phyloP scores from a whole-genome alignment of 345 rosid species.

The Cardamine resedifolia region DNA sequence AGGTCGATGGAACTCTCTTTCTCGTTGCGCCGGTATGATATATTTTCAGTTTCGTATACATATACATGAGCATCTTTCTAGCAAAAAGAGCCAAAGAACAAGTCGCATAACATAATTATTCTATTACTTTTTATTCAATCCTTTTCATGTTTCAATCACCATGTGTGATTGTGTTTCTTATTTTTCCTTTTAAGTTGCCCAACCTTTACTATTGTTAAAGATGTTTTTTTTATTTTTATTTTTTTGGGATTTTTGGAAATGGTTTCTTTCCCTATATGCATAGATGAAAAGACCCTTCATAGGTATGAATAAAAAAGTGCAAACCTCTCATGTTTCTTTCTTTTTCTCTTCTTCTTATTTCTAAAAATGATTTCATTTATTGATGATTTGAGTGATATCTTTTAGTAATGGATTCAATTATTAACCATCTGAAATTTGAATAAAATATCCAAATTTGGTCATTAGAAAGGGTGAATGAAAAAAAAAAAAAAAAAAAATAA shows the following conservation, averaged over 20 bases:
- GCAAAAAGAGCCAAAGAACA: constrained; percentile 33
- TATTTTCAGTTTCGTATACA: not conserved
- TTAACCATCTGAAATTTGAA: constrained; percentile 22
- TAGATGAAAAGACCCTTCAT: constrained; percentile 30
- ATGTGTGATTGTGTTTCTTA: constrained; percentile 41
- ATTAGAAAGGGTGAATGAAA: constrained; percentile 14
- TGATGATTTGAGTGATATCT: constrained; percentile 14
- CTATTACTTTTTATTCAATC: constrained; percentile 38
- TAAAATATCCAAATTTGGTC: constrained; percentile 26
- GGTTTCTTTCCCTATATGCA: constrained; percentile 21
- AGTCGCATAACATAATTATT: constrained; percentile 38
- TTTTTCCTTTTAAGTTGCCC: constrained; percentile 1
- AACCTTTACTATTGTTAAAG: constrained; percentile 19
- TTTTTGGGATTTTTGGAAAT: not conserved
- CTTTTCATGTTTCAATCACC: constrained; percentile 38
- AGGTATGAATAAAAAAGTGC: constrained; percentile 37
- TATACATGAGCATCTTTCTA: constrained; percentile 8
- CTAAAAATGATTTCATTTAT: not conserved
- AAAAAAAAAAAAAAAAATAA: too few relatives aligned
- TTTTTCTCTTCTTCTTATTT: constrained; percentile 19
- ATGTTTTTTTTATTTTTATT: not conserved
- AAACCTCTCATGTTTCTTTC: constrained; percentile 22
- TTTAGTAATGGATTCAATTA: constrained; percentile 25
- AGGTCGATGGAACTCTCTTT: constrained; percentile 93
- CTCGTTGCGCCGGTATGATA: constrained; percentile 74